Percentiles rank a stretch among this genome's conserved stretches.
phyloP scores from a whole-genome alignment of 2,329 filamentous ascomycete genomes.

The Fusarium liriodendri region DNA sequence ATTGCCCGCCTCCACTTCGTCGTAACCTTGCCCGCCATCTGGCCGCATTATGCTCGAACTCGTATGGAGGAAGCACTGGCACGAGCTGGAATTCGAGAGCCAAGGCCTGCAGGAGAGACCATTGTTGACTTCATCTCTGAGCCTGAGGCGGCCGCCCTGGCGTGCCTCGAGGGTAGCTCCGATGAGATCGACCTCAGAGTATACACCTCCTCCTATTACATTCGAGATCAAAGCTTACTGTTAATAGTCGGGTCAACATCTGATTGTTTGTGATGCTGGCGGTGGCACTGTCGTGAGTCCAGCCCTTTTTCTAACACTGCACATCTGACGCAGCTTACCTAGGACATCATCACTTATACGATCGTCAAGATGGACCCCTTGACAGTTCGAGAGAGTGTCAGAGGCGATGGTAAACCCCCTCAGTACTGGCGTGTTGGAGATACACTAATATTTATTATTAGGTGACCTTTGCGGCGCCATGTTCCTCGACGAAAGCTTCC shows the following conservation, averaged over 20 bases:
- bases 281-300: slow-evolving; percentile 51
- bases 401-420: slow-evolving; percentile 48
- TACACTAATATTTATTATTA: slow-evolving; percentile 19
- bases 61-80: slow-evolving; percentile 52
- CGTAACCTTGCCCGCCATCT: slow-evolving; percentile 59
- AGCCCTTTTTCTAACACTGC: not conserved
- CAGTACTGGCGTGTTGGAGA: not conserved
- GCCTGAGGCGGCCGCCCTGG: slow-evolving; percentile 59
- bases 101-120: slow-evolving; percentile 44
- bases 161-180: slow-evolving; percentile 46
- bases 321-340: not conserved
- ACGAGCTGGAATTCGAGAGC: slow-evolving; percentile 50
- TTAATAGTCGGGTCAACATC: slow-evolving; percentile 36
- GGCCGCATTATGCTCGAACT: slow-evolving; percentile 52
- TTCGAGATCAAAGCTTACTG: not conserved
- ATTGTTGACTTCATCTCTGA: slow-evolving; percentile 53
- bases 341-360: slow-evolving; percentile 57
- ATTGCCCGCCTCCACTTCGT: slow-evolving; percentile 51
- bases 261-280: slow-evolving; percentile 53
- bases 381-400: slow-evolving; percentile 50
- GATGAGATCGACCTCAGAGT: slow-evolving; percentile 39
- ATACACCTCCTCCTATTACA: not conserved
- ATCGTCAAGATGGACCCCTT: slow-evolving; percentile 43
- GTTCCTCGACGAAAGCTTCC: slow-evolving; percentile 55
- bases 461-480: slow-evolving; percentile 54